phyloP scores from a whole-genome alignment of 148 eudicot species.

The Cornus suecica region DNA sequence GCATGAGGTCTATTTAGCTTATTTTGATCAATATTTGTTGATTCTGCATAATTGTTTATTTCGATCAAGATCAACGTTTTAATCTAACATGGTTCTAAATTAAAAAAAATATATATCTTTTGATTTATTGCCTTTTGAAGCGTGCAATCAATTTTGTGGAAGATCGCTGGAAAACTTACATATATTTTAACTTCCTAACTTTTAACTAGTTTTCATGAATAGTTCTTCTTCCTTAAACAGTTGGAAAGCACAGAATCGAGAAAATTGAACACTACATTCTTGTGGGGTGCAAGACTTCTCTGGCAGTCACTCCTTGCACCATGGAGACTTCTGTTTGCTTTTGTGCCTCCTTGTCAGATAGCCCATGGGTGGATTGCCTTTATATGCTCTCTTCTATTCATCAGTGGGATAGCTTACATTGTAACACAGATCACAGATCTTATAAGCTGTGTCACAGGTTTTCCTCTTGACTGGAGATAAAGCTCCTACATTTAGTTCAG shows the following conservation, averaged over 20 bases:
- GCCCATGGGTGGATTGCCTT: conserved; percentile 96
- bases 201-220: neutral
- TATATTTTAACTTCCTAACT: neutral
- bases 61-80: too few species aligned
- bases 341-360: conserved; percentile 75
- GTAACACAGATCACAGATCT: conserved; percentile 73
- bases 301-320: conserved; percentile 67
- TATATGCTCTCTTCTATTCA: conserved; percentile 64
- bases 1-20: too few species aligned
- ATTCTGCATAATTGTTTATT: too few species aligned
- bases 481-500: neutral
- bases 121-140: neutral
- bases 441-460: conserved; percentile 92
- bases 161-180: neutral
- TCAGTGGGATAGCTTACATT: conserved; percentile 73
- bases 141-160: neutral
- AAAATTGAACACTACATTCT: conserved; percentile 30
- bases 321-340: conserved; percentile 76
- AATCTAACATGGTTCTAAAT: neutral
- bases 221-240: conserved; percentile 37
- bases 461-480: neutral
- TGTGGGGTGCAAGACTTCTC: conserved; percentile 30
- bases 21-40: too few species aligned
- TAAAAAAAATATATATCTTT: too few species aligned
- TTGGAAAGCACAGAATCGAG: conserved; percentile 39